These are phyloP conservation scores for Aspergillus brasiliensis DNA, from an alignment of 2,329 filamentous ascomycete genomes.

Conservation along the genomic window DNA sequence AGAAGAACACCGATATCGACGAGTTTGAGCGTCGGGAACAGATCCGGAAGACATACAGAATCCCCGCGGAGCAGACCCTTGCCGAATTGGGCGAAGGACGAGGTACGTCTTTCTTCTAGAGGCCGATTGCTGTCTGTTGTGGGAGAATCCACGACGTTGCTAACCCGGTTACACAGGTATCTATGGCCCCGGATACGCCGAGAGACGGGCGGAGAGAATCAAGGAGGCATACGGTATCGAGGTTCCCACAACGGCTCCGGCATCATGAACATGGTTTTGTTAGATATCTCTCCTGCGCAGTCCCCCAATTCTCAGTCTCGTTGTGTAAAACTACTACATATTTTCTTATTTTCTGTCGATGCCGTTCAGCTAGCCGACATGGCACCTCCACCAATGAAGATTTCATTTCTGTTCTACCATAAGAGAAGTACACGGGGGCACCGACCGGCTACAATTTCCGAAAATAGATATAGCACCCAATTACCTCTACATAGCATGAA, in stretches of 20 bases:
- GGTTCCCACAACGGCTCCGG: constrained; percentile 61
- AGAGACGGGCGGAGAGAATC: constrained; percentile 77
- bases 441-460: background rate
- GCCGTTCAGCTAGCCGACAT: constrained; percentile 25
- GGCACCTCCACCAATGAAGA: constrained; percentile 21
- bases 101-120: constrained; percentile 58
- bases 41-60: constrained; percentile 71
- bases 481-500: too few relatives aligned
- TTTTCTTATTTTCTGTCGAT: constrained; percentile 16
- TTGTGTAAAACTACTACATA: constrained; percentile 34
- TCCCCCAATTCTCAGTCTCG: constrained; percentile 23
- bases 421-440: background rate
- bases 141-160: background rate
- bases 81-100: constrained; percentile 82
- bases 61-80: constrained; percentile 77
- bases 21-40: constrained; percentile 77
- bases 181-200: constrained; percentile 77
- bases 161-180: constrained; percentile 61
- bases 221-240: constrained; percentile 88
- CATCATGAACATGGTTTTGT: constrained; percentile 38
- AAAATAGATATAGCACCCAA: background rate
- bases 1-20: constrained; percentile 61
- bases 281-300: constrained; percentile 22
- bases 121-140: background rate
- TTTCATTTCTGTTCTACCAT: constrained; percentile 11